Conservation (phyloP, 768 basidiomycete genomes). For the Neoboletus magnificus region DNA sequence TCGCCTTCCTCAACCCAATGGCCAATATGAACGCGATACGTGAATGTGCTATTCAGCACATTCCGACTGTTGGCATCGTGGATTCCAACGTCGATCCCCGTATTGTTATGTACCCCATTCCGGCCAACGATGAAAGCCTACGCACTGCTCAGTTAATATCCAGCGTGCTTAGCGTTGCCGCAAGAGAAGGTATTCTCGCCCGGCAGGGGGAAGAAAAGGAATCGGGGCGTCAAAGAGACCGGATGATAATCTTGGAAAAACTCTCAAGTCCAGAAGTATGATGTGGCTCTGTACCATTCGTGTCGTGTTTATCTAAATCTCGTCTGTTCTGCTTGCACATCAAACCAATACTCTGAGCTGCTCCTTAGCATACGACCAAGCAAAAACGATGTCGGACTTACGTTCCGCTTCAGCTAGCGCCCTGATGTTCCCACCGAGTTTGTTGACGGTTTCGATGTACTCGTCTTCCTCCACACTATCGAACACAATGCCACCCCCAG, state of each 20-base stretch:
- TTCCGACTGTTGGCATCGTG: constrained; percentile 92
- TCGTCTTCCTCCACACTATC: constrained; percentile 99
- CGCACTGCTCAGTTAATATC: constrained; percentile 88
- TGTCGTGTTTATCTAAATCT: constrained; percentile 24
- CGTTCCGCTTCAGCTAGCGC: constrained; percentile 88
- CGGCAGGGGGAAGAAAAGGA: constrained; percentile 29
- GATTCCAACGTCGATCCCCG: constrained; percentile 97
- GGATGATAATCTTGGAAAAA: constrained; percentile 25
- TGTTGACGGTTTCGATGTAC: constrained; percentile 93
- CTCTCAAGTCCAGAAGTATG: constrained; percentile 18
- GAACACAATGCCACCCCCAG: constrained; percentile 95
- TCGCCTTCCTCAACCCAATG: constrained; percentile 87
- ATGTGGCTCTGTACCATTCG: constrained; percentile 5
- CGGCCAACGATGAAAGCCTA: constrained; percentile 94
- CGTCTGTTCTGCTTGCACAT: constrained; percentile 50
- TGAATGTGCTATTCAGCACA: constrained; percentile 84
- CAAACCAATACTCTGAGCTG: constrained; percentile 63
- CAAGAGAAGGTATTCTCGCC: constrained; percentile 66
- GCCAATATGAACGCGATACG: constrained; percentile 82
- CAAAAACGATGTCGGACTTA: constrained; percentile 39
- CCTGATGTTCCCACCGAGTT: constrained; percentile 80
- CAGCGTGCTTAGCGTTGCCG: constrained; percentile 87
- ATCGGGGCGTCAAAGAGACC: constrained; percentile 22
- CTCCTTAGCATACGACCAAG: constrained; percentile 17
- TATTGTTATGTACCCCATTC: constrained; percentile 96